Conservation (phyloP, 2,329 filamentous ascomycete genomes). For the Neocatenulostroma microsporum region DNA sequence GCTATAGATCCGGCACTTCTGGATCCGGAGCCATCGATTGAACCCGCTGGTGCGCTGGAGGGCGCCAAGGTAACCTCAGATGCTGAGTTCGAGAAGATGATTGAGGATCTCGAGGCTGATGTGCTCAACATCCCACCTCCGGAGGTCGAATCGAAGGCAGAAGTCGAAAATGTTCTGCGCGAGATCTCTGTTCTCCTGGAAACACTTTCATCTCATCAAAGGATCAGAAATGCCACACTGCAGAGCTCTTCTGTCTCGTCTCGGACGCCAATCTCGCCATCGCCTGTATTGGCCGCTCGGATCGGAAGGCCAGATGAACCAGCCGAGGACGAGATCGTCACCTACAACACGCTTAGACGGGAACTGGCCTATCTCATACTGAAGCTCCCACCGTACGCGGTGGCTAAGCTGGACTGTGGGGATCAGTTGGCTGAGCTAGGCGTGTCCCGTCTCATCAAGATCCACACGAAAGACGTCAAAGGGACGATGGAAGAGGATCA, state of each 20-base stretch:
- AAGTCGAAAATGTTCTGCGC: constrained; percentile 48
- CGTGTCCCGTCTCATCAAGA: constrained; percentile 68
- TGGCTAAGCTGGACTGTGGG: constrained; percentile 78
- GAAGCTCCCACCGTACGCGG: constrained; percentile 71
- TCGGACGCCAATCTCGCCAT: constrained; percentile 46
- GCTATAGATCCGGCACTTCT: constrained; percentile 44
- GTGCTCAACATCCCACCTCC: constrained; percentile 12
- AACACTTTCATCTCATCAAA: constrained; percentile 68
- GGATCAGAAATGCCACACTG: constrained; percentile 65
- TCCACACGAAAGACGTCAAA: constrained; percentile 64
- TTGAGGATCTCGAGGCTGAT: constrained; percentile 22
- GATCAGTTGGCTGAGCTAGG: constrained; percentile 76
- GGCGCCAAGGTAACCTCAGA: constrained; percentile 27
- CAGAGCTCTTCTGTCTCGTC: constrained; percentile 36
- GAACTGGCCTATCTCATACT: constrained; percentile 68
- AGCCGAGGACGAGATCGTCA: constrained; percentile 49
- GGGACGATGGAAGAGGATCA: constrained; percentile 83
- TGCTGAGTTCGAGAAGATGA: constrained; percentile 25
- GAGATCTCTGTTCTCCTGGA: constrained; percentile 70
- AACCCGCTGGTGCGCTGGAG: too few relatives aligned
- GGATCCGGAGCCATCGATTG: too few relatives aligned
- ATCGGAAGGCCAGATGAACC: constrained; percentile 58
- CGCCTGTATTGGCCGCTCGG: constrained; percentile 50
- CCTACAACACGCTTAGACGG: constrained; percentile 66
- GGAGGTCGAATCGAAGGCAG: constrained; percentile 27